Evolutionary conservation across 345 rosid genomes (phyloP), one percentile per base, ranked within the genome.

Genomic region (Dovyalis caffra): DNA sequence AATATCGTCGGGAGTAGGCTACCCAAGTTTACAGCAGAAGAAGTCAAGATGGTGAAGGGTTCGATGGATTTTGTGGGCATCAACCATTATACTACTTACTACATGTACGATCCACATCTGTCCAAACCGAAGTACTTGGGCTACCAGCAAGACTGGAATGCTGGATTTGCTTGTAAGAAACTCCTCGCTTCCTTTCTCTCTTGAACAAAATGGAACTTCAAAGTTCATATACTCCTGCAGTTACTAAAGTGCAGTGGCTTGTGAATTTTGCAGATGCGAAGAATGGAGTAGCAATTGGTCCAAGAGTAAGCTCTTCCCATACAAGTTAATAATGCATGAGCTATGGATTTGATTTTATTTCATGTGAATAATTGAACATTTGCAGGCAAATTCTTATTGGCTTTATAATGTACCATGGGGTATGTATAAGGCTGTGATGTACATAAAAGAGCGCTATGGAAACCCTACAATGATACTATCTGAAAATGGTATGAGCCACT

Each of bases 341-440:
- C 25, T 23, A 56, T 14, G 6, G n/a, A 11, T 67, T 64, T 51
- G 21, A 16, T 62, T 74, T 25, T 15, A 47, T 32, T n/a, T 43
- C 23, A 18, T 7, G 4, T 21, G 63, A 21, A 51, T 25, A 0
- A 58, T 40, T 64, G 47, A 64, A 87, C 26, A 18, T n/a, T 62
- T 76, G 53, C 88, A 95, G 97, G 99, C 90, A 28, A 25, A 95
- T 73, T 95, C 98, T 14, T 66, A 80, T 56, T 95, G 98, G 98
- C 89, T 95, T 58, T 95, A 95, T 78, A 84, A 89, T 72, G 99
- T 95, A 37, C 99, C 99, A 49, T 93, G 99, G 97, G 98, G 99
- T 2, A 73, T 95, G 88, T 93, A 91, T 87, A 95, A 95, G 86
- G 83, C 95, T 38, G 67, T 93, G 76, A 93, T 87, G 84, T 93